These are phyloP conservation scores for Oryza longistaminata DNA, from an alignment of 176 grass and related monocot species.

Conservation along the genomic window DNA sequence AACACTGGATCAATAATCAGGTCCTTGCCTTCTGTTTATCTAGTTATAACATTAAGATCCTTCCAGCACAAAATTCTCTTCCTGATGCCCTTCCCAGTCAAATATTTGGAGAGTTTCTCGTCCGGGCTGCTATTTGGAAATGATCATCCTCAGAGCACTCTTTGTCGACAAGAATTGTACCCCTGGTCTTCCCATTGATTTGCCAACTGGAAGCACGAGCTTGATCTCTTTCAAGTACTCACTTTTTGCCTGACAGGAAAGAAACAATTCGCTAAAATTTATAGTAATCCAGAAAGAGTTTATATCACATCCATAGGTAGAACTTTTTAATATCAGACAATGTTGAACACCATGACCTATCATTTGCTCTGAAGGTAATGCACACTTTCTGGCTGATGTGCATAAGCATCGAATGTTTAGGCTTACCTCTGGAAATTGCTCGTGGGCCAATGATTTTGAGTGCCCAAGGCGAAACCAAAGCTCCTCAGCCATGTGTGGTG, in stretches of 20 bases:
- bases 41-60: conserved; percentile 97
- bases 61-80: conserved; percentile 87
- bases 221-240: conserved; percentile 85
- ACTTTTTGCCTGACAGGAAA: conserved; percentile 60
- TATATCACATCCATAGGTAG: not conserved
- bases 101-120: conserved; percentile 88
- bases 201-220: conserved; percentile 84
- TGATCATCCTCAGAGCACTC: conserved; percentile 65
- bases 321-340: not conserved
- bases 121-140: conserved; percentile 71
- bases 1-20: conserved; percentile 38
- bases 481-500: conserved; percentile 87
- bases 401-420: not conserved
- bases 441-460: conserved; percentile 63
- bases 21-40: conserved; percentile 72
- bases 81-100: conserved; percentile 63
- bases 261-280: conserved; percentile 24
- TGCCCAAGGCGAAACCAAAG: conserved; percentile 91
- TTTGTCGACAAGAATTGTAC: conserved; percentile 83
- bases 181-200: conserved; percentile 94
- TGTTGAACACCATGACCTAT: not conserved
- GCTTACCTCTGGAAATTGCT: conserved; percentile 87
- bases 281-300: not conserved
- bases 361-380: too few species aligned
- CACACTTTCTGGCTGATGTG: not conserved